phyloP scores from a whole-genome alignment of 345 rosid species.

The Eutrema heterophyllum region DNA sequence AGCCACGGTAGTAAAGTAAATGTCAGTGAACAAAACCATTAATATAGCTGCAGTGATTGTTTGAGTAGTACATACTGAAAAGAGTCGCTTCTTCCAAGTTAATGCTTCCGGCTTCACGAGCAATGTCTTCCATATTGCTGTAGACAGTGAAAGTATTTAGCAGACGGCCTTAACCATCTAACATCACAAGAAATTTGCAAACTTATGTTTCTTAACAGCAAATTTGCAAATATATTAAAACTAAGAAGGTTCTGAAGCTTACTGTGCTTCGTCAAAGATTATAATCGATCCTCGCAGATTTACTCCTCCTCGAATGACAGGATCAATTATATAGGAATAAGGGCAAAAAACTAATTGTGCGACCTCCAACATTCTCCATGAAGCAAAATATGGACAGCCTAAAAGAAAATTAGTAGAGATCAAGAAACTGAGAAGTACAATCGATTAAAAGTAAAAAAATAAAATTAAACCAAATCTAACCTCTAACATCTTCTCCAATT shows the following conservation, averaged over 20 bases:
- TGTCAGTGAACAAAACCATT: constrained; percentile 14
- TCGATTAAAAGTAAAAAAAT: neutral
- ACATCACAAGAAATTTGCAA: neutral
- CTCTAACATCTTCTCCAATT: constrained; percentile 82
- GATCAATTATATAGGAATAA: constrained; percentile 75
- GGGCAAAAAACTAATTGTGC: constrained; percentile 90
- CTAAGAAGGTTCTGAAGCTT: constrained; percentile 28
- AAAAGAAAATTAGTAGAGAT: constrained; percentile 16
- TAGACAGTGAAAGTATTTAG: constrained; percentile 9
- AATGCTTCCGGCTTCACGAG: constrained; percentile 90
- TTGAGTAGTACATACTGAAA: constrained; percentile 46
- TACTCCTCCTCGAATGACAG: constrained; percentile 79
- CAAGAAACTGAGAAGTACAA: neutral
- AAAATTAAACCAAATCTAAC: constrained; percentile 28
- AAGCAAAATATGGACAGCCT: constrained; percentile 92
- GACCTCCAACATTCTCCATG: constrained; percentile 67
- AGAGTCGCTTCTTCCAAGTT: constrained; percentile 78
- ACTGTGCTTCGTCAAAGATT: constrained; percentile 96
- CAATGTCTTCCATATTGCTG: constrained; percentile 94
- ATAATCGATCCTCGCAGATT: constrained; percentile 73
- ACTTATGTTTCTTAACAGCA: neutral
- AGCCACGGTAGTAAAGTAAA: constrained; percentile 11
- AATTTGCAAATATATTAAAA: neutral
- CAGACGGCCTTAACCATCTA: neutral
- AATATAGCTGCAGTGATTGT: constrained; percentile 14